Evolutionary conservation across 2,329 filamentous ascomycete genomes (phyloP).

Genomic region (Arthrinium phaeospermum): DNA sequence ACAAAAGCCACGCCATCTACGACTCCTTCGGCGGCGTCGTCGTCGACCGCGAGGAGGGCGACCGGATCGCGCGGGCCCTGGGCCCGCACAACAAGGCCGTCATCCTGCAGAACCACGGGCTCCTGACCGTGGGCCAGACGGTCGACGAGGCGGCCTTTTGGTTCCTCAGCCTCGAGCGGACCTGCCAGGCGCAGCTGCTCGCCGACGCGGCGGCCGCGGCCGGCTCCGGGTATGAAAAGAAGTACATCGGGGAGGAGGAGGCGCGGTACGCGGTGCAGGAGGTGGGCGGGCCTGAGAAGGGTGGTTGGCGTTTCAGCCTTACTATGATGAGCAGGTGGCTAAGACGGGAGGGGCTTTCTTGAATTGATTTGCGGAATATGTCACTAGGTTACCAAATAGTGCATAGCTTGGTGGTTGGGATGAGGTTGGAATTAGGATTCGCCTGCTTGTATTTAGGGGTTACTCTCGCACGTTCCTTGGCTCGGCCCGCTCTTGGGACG

Average conservation of each 20-base stretch:
- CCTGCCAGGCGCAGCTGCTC: conserved; percentile 44
- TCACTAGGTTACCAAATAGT: too few relatives aligned
- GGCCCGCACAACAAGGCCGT: conserved; percentile 55
- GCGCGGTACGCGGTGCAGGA: conserved; percentile 37
- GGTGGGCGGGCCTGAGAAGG: conserved; percentile 38
- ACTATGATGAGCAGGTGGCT: conserved; percentile 25
- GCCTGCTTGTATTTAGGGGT: too few relatives aligned
- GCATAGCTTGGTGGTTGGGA: too few relatives aligned
- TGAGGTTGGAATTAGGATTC: too few relatives aligned
- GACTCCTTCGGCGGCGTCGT: conserved; percentile 64
- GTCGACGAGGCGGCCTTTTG: conserved; percentile 68
- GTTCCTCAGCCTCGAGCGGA: conserved; percentile 50
- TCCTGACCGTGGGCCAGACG: conserved; percentile 64
- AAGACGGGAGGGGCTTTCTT: conserved; percentile 16
- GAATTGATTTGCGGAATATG: too few relatives aligned
- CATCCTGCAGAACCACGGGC: conserved; percentile 65
- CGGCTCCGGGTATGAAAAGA: conserved; percentile 34
- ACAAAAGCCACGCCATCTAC: conserved; percentile 62
- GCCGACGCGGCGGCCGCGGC: conserved; percentile 53
- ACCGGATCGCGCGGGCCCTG: conserved; percentile 58
- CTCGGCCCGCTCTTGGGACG: too few relatives aligned
- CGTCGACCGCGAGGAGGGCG: conserved; percentile 59
- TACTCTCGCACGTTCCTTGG: too few relatives aligned
- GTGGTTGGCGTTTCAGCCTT: conserved; percentile 34
- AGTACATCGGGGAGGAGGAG: conserved; percentile 43